Percentiles rank a stretch among this genome's conserved stretches.
phyloP scores from a whole-genome alignment of 2,329 filamentous ascomycete genomes.

The Huntiella bhutanensis region DNA sequence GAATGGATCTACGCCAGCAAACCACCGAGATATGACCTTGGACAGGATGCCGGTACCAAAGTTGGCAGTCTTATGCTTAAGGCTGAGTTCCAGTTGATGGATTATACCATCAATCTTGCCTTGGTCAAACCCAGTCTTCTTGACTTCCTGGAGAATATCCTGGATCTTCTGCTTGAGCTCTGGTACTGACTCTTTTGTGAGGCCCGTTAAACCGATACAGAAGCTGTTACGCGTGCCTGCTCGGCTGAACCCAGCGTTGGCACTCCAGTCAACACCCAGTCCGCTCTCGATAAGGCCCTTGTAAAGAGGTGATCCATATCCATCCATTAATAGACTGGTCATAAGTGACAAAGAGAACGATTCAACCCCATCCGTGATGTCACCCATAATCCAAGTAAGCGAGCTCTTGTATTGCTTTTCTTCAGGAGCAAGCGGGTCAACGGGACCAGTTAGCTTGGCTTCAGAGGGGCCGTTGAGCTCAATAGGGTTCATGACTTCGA shows the following conservation, averaged over 20 bases:
- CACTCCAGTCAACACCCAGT: conserved; percentile 80
- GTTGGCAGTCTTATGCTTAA: conserved; percentile 92
- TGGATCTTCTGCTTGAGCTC: conserved; percentile 59
- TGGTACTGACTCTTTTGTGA: conserved; percentile 58
- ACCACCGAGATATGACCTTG: conserved; percentile 79
- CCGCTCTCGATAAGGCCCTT: conserved; percentile 74
- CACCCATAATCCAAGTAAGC: conserved; percentile 76
- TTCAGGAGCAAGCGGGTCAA: conserved; percentile 69
- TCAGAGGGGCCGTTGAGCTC: conserved; percentile 49
- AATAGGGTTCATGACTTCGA: conserved; percentile 46
- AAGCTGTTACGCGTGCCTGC: conserved; percentile 65
- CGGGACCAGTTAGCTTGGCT: conserved; percentile 58
- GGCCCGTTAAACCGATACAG: conserved; percentile 79
- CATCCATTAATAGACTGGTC: conserved; percentile 71
- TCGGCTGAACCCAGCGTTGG: conserved; percentile 80
- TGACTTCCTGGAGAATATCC: conserved; percentile 49
- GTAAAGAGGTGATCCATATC: conserved; percentile 88
- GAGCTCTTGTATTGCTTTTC: conserved; percentile 90
- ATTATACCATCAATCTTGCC: conserved; percentile 86
- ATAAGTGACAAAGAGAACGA: conserved; percentile 73
- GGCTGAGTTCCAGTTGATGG: conserved; percentile 77
- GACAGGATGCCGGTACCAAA: conserved; percentile 88
- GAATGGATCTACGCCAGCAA: conserved; percentile 86
- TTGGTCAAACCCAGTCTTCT: conserved; percentile 63
- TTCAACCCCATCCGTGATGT: conserved; percentile 66